Evolutionary conservation across 352 stramenopile species (phyloP).

Genomic region (Pythium utonaiense): DNA sequence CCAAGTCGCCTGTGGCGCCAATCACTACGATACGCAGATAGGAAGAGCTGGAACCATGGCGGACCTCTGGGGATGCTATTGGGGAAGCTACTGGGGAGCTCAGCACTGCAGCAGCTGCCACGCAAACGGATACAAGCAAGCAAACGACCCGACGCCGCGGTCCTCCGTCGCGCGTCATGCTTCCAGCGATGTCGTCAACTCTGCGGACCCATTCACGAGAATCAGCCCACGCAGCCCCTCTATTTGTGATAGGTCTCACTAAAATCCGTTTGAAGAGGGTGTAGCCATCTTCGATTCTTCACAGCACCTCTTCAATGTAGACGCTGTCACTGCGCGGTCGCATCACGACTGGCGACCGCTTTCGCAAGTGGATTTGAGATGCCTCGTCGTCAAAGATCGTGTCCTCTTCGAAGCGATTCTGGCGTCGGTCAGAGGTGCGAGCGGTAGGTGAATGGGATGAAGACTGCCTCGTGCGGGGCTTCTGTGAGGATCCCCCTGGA

Average conservation of each 20-base stretch:
- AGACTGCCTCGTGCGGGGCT: neutral
- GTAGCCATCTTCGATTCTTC: constrained; percentile 2
- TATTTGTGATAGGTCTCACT: neutral
- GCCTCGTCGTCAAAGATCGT: neutral
- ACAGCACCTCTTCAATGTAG: constrained; percentile 44
- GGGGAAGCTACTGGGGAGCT: neutral
- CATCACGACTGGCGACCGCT: constrained; percentile 22
- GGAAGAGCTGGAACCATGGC: neutral
- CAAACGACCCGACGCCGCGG: neutral
- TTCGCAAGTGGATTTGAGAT: constrained; percentile 9
- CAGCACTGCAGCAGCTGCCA: neutral
- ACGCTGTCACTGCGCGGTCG: constrained; percentile 38
- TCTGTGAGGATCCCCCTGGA: neutral
- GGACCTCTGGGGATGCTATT: too few species aligned
- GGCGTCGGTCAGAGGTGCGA: neutral
- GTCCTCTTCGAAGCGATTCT: neutral
- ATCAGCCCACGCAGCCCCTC: neutral
- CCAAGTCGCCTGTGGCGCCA: constrained; percentile 74
- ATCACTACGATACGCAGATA: constrained; percentile 50
- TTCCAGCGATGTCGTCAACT: too few species aligned
- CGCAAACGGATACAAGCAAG: neutral
- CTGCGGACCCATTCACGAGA: neutral
- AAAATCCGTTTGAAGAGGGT: neutral
- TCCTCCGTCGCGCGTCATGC: too few species aligned
- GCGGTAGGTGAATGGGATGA: neutral